Evolutionary conservation across 1,284 basidiomycete species (phyloP).

Genomic region (Porodaedalea pini): DNA sequence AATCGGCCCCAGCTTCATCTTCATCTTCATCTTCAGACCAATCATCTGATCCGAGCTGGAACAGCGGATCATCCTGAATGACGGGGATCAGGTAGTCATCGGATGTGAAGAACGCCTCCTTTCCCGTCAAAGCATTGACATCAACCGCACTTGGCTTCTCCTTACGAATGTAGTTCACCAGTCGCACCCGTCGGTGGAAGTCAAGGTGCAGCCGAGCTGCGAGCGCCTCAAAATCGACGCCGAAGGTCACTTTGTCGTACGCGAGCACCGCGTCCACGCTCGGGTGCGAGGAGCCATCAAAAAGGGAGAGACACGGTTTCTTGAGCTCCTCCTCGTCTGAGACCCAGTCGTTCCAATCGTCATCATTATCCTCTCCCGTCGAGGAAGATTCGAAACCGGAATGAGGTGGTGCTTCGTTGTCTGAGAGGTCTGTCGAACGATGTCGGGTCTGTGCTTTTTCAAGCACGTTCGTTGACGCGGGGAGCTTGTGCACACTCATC

Average conservation of each 20-base stretch:
- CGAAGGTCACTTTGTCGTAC: conserved; percentile 62
- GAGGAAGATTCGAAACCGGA: conserved; percentile 10
- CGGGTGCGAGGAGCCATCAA: conserved; percentile 64
- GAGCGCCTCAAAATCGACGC: conserved; percentile 57
- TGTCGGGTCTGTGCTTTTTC: conserved; percentile 13
- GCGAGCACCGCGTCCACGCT: conserved; percentile 59
- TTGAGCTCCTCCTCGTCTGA: conserved; percentile 56
- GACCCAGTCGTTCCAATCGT: conserved; percentile 79
- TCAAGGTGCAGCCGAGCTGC: conserved; percentile 58
- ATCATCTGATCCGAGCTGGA: conserved; percentile 66
- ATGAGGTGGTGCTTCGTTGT: conserved; percentile 6
- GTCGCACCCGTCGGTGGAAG: conserved; percentile 70
- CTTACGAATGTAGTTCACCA: conserved; percentile 86
- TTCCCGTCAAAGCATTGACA: conserved; percentile 46
- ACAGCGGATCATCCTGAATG: conserved; percentile 79
- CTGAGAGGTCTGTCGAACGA: background rate
- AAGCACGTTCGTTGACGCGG: conserved; percentile 16
- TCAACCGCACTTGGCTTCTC: conserved; percentile 52
- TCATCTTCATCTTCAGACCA: conserved; percentile 74
- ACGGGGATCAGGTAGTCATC: conserved; percentile 80
- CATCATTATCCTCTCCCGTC: conserved; percentile 50
- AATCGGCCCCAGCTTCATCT: conserved; percentile 21
- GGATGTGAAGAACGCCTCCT: conserved; percentile 61
- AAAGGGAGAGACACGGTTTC: conserved; percentile 72
- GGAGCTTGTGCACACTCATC: conserved; percentile 18